phyloP scores from a whole-genome alignment of 148 eudicot species.

The Cornus suecica region DNA sequence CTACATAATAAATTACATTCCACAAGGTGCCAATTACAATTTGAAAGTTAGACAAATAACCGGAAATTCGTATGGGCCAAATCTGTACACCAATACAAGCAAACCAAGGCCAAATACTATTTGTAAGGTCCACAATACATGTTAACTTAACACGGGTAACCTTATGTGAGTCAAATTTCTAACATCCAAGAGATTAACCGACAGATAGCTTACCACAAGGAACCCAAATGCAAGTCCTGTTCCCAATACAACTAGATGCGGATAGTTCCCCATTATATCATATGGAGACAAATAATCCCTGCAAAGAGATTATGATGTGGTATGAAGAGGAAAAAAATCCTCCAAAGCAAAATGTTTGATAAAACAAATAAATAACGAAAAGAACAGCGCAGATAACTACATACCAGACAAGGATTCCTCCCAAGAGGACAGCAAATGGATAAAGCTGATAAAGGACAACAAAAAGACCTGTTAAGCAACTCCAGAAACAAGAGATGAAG shows the following conservation, averaged over 20 bases:
- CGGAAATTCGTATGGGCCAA: not conserved
- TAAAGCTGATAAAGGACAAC: constrained; percentile 54
- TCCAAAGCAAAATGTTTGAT: constrained; percentile 3
- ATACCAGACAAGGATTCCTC: constrained; percentile 77
- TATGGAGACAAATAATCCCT: constrained; percentile 91
- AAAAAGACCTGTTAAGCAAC: constrained; percentile 10
- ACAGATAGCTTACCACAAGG: constrained; percentile 66
- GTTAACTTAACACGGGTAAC: not conserved
- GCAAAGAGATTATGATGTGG: constrained; percentile 19
- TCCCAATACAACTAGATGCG: constrained; percentile 73
- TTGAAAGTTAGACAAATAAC: not conserved
- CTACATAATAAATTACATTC: not conserved
- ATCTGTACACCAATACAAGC: not conserved
- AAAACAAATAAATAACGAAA: constrained; percentile 7
- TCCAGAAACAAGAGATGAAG: not conserved
- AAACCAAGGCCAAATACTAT: not conserved
- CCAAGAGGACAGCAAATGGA: constrained; percentile 76
- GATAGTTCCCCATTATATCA: constrained; percentile 67
- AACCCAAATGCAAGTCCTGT: constrained; percentile 95
- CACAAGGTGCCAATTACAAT: not conserved
- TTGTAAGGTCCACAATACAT: not conserved
- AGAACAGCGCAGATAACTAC: constrained; percentile 7
- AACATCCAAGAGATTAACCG: no score
- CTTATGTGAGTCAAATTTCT: not conserved
- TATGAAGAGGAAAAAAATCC: not conserved